Conservation (phyloP, 2,329 filamentous ascomycete species). For the Cytospora chrysosperma region DNA sequence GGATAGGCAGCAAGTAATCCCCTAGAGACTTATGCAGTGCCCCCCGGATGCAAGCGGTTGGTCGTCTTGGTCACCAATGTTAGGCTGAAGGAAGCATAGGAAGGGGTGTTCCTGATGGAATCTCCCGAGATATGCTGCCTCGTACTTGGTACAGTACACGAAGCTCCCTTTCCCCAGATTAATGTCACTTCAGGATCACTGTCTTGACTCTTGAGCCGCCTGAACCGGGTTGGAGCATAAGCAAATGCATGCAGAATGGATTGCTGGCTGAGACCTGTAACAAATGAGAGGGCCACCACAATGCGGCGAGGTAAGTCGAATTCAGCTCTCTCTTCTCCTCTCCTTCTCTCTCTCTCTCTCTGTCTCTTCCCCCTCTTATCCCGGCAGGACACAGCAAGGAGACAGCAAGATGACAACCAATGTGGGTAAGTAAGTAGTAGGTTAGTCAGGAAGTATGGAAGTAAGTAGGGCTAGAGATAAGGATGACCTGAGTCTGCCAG, state of each 20-base stretch:
- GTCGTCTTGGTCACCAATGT: neutral
- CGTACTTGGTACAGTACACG: neutral
- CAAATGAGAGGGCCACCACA: neutral
- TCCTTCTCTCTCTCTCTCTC: no score
- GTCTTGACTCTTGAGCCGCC: neutral
- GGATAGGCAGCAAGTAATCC: neutral
- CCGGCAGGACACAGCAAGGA: neutral
- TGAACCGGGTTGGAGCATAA: neutral
- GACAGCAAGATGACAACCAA: neutral
- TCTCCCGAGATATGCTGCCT: neutral
- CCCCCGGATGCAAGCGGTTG: neutral
- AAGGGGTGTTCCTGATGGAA: neutral
- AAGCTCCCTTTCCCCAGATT: neutral
- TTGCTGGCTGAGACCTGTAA: neutral
- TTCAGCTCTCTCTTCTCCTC: neutral
- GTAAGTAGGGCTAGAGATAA: neutral
- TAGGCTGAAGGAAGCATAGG: neutral
- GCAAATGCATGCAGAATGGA: neutral
- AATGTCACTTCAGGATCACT: neutral
- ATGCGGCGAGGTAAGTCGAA: neutral
- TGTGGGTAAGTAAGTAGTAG: neutral
- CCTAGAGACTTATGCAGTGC: neutral
- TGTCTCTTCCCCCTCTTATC: neutral
- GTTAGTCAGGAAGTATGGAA: neutral
- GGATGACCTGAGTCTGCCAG: neutral